These are phyloP conservation scores for Eucalyptus urophylla DNA, from an alignment of 345 rosid species.

Conservation along the genomic window DNA sequence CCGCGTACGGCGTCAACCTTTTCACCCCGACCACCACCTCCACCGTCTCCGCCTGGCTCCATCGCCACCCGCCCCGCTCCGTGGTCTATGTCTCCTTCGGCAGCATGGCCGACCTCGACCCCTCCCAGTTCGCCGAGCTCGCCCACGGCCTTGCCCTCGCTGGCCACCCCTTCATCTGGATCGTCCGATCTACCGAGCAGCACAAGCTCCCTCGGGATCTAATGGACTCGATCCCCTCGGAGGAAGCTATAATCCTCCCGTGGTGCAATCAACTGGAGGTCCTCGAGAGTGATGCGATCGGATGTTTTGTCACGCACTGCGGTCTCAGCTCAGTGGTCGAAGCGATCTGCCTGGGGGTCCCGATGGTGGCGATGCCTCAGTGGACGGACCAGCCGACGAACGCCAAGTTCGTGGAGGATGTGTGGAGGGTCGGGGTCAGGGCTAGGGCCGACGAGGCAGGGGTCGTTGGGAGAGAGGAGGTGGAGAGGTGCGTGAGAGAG, in stretches of 20 bases:
- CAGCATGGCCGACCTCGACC: neutral
- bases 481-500: neutral
- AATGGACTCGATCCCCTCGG: neutral
- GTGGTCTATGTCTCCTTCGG: conserved; percentile 24
- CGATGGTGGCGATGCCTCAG: conserved; percentile 24
- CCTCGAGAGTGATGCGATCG: neutral
- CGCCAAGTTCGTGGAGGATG: conserved; percentile 16
- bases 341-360: conserved; percentile 29
- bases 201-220: conserved; percentile 9
- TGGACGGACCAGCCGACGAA: conserved; percentile 30
- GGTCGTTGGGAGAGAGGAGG: neutral
- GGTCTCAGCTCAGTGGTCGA: conserved; percentile 23
- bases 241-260: conserved; percentile 6
- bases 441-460: neutral
- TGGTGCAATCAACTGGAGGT: conserved; percentile 15
- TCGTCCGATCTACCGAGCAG: conserved; percentile 5
- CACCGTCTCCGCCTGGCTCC: neutral
- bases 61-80: neutral
- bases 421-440: conserved; percentile 18
- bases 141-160: neutral
- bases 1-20: conserved; percentile 3
- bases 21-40: neutral
- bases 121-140: conserved; percentile 8
- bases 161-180: conserved; percentile 13
- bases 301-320: conserved; percentile 30